Evolutionary conservation across 2,329 filamentous ascomycete species (phyloP).

Genomic region (Lasiodiplodia citricola): DNA sequence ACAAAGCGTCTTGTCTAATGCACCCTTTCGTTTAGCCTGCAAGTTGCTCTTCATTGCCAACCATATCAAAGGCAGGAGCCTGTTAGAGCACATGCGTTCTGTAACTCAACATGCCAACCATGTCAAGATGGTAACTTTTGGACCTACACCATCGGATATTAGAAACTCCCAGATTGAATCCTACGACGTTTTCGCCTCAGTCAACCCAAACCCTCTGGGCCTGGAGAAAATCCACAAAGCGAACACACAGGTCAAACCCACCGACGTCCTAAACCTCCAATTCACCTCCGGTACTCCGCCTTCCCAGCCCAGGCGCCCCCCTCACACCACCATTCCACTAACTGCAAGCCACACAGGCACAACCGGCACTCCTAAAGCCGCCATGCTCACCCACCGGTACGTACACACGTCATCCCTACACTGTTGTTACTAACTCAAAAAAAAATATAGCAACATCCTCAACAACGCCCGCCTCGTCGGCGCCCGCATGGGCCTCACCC

Average conservation of each 20-base stretch:
- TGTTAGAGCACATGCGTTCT: background rate
- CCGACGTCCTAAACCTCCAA: constrained; percentile 90
- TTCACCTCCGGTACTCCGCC: constrained; percentile 93
- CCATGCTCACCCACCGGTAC: constrained; percentile 63
- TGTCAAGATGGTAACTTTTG: background rate
- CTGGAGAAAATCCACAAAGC: background rate
- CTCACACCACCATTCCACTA: background rate
- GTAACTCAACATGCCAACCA: background rate
- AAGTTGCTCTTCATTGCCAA: background rate
- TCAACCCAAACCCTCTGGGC: background rate
- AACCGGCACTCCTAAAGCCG: constrained; percentile 74
- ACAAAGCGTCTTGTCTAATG: background rate
- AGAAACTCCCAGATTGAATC: background rate
- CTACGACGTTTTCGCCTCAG: background rate
- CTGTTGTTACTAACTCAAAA: too few species aligned
- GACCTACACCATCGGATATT: background rate
- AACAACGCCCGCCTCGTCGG: constrained; percentile 92
- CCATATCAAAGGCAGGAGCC: background rate
- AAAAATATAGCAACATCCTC: constrained; percentile 66
- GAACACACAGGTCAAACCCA: constrained; percentile 42
- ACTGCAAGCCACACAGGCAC: background rate
- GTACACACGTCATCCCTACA: background rate
- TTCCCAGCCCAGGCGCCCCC: background rate
- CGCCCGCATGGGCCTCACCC: constrained; percentile 78
- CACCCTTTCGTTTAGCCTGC: background rate